Base-by-base conservation (phyloP, 176 grass and related monocot genomes). In the Oryza glaberrima region DNA sequence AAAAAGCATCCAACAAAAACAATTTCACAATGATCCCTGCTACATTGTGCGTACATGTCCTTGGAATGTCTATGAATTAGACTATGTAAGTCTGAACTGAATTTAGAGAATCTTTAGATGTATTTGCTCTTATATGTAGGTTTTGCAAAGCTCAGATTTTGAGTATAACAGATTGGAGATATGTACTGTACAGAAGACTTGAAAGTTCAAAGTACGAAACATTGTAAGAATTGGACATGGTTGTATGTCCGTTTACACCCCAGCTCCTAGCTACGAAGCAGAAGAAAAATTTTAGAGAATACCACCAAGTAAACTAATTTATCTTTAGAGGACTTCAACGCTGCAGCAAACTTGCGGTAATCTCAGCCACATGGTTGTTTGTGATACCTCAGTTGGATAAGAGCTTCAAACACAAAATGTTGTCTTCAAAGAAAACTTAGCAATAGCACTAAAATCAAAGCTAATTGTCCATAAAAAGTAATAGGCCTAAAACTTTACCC, bases 11-110 rank as follows among this genome's bases (percentile, higher is more conserved):
- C 46, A 63, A 17, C 38, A 34, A 38, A 67, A 81, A 26, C 38
- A 71, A 20, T 41, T 54, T 70, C 23, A 68, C 52, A 23, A 81
- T 40, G 46, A 19, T 38, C 22, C 41, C 46, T 73, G 41, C 38
- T 73, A 22, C 43, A 56, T 25, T 56, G 70, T 47, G 41, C 12
- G 52, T 25, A 70, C 28, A 81, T 23, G 46, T 56, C 51, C 13
- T 25, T 56, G 17, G 16, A 11, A 36, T 68, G 60, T 47, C 44
- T 19, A 66, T 12, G 41, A 67, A 19, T 69, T 63, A 63, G 7
- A 40, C 38, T 80, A 80, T 81, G 78, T 46, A 38, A 51, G 45
- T 52, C 28, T 80, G 17, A 69, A 45, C 20, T 51, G 23, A 80
- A 70, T 10, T 77, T 34, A 58, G 45, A 84, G 49, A 44, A 60